phyloP scores from a whole-genome alignment of 441 rosid species.

The Melastoma candidum region DNA sequence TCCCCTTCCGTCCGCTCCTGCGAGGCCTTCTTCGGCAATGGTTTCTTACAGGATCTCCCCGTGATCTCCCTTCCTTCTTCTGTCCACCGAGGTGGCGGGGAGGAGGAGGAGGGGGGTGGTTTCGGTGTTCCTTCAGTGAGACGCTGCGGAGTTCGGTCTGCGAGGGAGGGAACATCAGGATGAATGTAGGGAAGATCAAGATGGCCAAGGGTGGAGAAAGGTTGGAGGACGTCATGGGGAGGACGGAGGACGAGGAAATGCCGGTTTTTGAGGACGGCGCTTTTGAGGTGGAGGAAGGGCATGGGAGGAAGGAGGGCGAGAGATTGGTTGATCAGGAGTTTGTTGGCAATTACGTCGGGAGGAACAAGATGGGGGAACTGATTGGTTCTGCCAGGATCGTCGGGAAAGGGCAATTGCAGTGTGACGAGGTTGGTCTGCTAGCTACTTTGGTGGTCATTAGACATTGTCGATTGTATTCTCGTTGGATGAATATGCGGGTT shows the following conservation, averaged over 20 bases:
- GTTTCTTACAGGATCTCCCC: constrained; percentile 45
- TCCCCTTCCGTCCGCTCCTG: constrained; percentile 34
- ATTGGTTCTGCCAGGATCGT: constrained; percentile 50
- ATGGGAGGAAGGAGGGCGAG: constrained; percentile 26
- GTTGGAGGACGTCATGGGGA: constrained; percentile 64
- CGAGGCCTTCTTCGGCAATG: constrained; percentile 84
- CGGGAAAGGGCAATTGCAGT: constrained; percentile 33
- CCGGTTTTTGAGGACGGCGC: constrained; percentile 65
- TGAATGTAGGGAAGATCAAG: constrained; percentile 54
- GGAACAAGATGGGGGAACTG: constrained; percentile 59
- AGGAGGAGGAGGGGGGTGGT: constrained; percentile 46
- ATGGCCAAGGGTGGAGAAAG: constrained; percentile 78
- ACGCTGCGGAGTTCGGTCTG: constrained; percentile 73
- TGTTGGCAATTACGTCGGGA: constrained; percentile 25
- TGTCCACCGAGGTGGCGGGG: neutral
- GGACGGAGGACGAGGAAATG: constrained; percentile 63
- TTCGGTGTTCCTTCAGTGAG: constrained; percentile 55
- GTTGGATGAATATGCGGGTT: too few species aligned
- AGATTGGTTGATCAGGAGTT: constrained; percentile 43
- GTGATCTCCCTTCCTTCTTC: constrained; percentile 10
- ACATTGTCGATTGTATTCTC: too few species aligned
- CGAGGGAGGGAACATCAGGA: constrained; percentile 66
- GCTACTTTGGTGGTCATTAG: too few species aligned
- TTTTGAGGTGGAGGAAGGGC: constrained; percentile 40
- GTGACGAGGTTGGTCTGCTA: constrained; percentile 46